Conservation (phyloP, 768 basidiomycete genomes). For the Hysterangium stoloniferum region DNA sequence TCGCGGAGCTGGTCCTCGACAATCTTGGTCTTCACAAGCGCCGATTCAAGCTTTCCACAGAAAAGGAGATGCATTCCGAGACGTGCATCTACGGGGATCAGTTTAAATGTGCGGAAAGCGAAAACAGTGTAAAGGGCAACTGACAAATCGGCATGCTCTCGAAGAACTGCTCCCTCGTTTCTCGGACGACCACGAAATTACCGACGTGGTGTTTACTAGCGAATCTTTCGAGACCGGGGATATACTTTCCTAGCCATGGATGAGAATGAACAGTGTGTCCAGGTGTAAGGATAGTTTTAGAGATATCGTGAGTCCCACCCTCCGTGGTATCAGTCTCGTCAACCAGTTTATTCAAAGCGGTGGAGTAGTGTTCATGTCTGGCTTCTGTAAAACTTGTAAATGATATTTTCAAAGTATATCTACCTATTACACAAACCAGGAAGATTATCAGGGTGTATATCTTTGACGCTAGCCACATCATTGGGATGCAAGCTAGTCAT, state of each 20-base stretch:
- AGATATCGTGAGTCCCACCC: constrained; percentile 8
- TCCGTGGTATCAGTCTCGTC: constrained; percentile 3
- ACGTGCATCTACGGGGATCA: constrained; percentile 17
- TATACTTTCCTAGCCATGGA: constrained; percentile 23
- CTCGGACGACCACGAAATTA: constrained; percentile 48
- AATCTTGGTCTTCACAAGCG: constrained; percentile 84
- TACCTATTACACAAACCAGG: too few species aligned
- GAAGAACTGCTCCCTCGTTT: constrained; percentile 45
- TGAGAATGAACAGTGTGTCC: constrained; percentile 7
- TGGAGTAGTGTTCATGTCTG: background rate
- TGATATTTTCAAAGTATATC: background rate
- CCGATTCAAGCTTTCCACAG: constrained; percentile 66
- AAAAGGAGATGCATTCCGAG: constrained; percentile 76
- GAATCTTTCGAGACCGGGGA: constrained; percentile 50
- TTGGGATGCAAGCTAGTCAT: background rate
- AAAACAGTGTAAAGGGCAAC: constrained; percentile 11
- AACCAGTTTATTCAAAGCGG: constrained; percentile 9
- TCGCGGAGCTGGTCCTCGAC: constrained; percentile 53
- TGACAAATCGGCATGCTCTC: constrained; percentile 66
- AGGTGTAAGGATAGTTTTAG: constrained; percentile 10
- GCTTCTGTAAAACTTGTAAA: background rate
- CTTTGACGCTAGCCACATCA: constrained; percentile 16
- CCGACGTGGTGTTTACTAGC: constrained; percentile 48
- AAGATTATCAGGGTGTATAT: constrained; percentile 27
- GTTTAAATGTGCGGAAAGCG: constrained; percentile 9